Conservation (phyloP, 495 filamentous ascomycete genomes). For the Penicillium lagena region DNA sequence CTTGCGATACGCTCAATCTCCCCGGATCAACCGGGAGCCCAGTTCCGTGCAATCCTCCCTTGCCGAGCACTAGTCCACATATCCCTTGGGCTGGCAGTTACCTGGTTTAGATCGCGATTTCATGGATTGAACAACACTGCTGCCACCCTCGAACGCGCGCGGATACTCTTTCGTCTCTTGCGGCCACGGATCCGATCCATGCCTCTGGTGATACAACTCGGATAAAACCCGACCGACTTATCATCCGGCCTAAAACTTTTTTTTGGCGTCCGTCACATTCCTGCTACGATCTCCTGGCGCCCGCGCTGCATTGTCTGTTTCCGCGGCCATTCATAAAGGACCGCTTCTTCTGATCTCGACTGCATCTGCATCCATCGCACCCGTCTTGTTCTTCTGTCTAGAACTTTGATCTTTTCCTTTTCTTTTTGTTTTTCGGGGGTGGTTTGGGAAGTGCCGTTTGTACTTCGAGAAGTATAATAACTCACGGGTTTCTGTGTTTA, state of each 20-base stretch:
- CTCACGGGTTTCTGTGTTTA: conserved; percentile 16
- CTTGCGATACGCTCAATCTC: conserved; percentile 29
- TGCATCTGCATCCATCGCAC: conserved; percentile 27
- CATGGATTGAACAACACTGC: conserved; percentile 16
- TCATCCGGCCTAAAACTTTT: conserved; percentile 5
- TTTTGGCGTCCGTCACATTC: conserved; percentile 33
- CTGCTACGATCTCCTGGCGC: conserved; percentile 33
- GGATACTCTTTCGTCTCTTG: conserved; percentile 1
- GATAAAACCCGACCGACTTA: conserved; percentile 10
- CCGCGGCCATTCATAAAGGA: conserved; percentile 33
- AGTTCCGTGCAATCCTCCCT: conserved; percentile 36
- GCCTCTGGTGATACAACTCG: conserved; percentile 10
- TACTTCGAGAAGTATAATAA: conserved; percentile 12
- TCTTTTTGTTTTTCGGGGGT: conserved; percentile 13
- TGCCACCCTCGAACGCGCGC: conserved; percentile 22
- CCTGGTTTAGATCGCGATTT: conserved; percentile 31
- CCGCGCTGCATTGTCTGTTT: conserved; percentile 17
- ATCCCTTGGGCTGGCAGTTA: conserved; percentile 21
- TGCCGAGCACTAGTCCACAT: conserved; percentile 18
- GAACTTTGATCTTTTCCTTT: conserved; percentile 10
- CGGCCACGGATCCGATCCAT: conserved; percentile 4
- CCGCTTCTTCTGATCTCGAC: conserved; percentile 35
- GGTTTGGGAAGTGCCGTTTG: conserved; percentile 22
- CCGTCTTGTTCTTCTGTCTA: conserved; percentile 17
- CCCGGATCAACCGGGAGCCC: conserved; percentile 30